These are phyloP conservation scores for Daldinia bambusicola DNA, from an alignment of 495 filamentous ascomycete species.

Conservation along the genomic window DNA sequence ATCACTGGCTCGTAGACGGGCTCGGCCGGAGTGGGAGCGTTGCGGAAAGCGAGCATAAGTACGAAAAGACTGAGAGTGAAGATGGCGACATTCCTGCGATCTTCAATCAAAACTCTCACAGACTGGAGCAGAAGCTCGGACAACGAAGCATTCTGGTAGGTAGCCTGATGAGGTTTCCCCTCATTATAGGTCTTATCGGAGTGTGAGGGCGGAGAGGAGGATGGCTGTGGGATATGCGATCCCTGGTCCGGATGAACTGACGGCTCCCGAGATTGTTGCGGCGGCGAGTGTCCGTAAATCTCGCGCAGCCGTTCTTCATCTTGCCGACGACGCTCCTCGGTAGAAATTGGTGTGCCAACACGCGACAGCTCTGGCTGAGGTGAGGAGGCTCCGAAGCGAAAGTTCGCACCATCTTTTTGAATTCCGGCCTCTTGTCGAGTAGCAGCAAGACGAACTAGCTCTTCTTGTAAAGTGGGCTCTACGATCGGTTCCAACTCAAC, in stretches of 20 bases:
- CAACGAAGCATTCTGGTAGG: constrained; percentile 57
- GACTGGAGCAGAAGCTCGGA: constrained; percentile 74
- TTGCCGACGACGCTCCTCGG: constrained; percentile 48
- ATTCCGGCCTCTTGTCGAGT: constrained; percentile 45
- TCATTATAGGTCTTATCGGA: constrained; percentile 34
- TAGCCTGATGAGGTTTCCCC: constrained; percentile 22
- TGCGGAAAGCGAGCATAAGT: constrained; percentile 61
- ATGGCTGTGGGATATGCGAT: constrained; percentile 41
- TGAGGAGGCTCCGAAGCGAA: constrained; percentile 17
- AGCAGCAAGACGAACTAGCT: constrained; percentile 57
- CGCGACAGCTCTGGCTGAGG: constrained; percentile 23
- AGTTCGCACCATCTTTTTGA: constrained; percentile 44
- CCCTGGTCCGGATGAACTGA: constrained; percentile 43
- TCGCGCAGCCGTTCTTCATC: constrained; percentile 64
- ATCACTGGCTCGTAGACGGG: constrained; percentile 42
- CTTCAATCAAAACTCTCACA: constrained; percentile 70
- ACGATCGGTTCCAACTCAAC: constrained; percentile 82
- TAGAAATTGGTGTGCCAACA: constrained; percentile 25
- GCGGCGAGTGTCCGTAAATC: constrained; percentile 60
- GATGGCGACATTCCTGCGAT: constrained; percentile 77
- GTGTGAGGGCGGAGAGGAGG: constrained; percentile 32
- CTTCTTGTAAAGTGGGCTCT: constrained; percentile 52
- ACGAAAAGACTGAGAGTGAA: constrained; percentile 69
- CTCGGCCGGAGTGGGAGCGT: constrained; percentile 32
- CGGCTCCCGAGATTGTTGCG: constrained; percentile 35